Percentiles rank a stretch among this genome's conserved stretches.
Conservation (phyloP, 1,139 yeast species). For the Candida mesenterica region DNA sequence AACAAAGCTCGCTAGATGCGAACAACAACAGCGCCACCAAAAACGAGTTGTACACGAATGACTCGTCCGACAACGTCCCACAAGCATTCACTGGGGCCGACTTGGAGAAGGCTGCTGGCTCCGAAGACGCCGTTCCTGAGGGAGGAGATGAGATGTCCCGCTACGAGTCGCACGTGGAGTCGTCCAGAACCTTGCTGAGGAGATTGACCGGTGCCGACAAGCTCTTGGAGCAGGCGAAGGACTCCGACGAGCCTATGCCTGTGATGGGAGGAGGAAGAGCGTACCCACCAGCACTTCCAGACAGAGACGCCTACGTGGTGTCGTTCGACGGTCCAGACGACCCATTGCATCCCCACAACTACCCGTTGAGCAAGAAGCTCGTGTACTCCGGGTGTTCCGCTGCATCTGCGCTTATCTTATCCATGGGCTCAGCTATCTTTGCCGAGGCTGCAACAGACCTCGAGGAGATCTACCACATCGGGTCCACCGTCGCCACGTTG, state of each 20-base stretch:
- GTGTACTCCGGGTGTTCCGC: constrained; percentile 11
- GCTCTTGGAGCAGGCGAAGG: constrained; percentile 26
- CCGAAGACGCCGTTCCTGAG: constrained; percentile 6
- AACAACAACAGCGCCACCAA: constrained; percentile 1
- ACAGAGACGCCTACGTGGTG: constrained; percentile 51
- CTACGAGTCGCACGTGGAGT: constrained; percentile 25
- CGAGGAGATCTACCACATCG: constrained; percentile 46
- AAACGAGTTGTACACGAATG: constrained; percentile 8
- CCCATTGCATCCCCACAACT: constrained; percentile 62
- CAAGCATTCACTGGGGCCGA: constrained; percentile 16
- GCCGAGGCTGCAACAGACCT: constrained; percentile 49
- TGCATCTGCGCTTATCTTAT: constrained; percentile 41
- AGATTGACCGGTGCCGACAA: constrained; percentile 27
- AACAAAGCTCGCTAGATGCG: not conserved
- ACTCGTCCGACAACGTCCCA: constrained; percentile 15
- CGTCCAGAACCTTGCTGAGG: constrained; percentile 26
- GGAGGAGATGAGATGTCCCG: constrained; percentile 28
- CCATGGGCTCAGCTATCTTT: constrained; percentile 65
- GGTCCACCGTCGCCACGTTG: constrained; percentile 55
- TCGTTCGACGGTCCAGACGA: constrained; percentile 61
- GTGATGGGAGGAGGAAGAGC: constrained; percentile 58
- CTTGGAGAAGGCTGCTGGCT: constrained; percentile 9
- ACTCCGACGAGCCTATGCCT: constrained; percentile 33
- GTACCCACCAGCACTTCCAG: constrained; percentile 53
- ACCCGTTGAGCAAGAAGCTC: constrained; percentile 45